Evolutionary conservation across 2,329 filamentous ascomycete genomes (phyloP).

Genomic region (Diaporthe eres): DNA sequence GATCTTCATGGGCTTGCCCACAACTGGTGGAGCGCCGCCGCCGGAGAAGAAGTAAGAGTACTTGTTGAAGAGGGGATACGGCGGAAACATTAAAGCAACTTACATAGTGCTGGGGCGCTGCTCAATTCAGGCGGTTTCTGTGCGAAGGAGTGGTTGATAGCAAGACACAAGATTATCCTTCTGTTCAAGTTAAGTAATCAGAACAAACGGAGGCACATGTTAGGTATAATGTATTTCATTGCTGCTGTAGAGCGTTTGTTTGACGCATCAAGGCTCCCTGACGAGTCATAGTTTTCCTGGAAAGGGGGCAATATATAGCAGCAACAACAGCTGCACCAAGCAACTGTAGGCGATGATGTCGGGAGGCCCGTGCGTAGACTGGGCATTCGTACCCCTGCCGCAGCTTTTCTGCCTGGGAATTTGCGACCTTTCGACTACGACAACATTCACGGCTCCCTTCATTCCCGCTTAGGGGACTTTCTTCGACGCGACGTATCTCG

Average conservation of each 20-base stretch:
- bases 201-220: not conserved
- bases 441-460: not conserved
- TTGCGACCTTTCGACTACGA: not conserved
- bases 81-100: not conserved
- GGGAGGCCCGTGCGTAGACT: slow-evolving; percentile 6
- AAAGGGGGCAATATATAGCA: not conserved
- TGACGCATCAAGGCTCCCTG: not conserved
- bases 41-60: slow-evolving; percentile 63
- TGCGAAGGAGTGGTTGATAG: not conserved
- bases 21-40: slow-evolving; percentile 77
- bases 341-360: slow-evolving; percentile 3
- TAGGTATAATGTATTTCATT: not conserved
- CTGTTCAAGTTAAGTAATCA: not conserved
- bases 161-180: not conserved
- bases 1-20: slow-evolving; percentile 89
- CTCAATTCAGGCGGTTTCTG: no score
- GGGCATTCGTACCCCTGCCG: not conserved
- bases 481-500: slow-evolving; percentile 1
- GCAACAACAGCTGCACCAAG: not conserved
- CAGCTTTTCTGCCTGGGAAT: slow-evolving; percentile 2
- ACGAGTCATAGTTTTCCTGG: not conserved
- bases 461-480: not conserved
- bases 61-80: no score
- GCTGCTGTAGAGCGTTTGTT: not conserved
- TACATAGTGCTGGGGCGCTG: not conserved